These are phyloP conservation scores for Alternaria brassicae DNA, from an alignment of 2,329 filamentous ascomycete genomes.

Conservation along the genomic window DNA sequence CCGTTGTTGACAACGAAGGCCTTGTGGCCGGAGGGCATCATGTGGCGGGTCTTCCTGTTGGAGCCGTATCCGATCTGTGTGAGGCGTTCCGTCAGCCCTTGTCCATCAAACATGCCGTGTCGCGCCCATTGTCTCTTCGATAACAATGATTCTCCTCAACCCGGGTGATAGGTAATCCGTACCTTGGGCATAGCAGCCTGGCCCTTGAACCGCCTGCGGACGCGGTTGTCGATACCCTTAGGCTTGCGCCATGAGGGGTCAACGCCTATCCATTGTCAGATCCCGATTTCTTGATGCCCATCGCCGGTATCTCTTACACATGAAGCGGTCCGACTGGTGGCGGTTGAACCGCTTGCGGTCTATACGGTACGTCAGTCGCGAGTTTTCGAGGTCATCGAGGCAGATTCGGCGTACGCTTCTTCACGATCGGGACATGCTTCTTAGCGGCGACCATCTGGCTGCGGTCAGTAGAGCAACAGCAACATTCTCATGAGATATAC, in stretches of 20 bases:
- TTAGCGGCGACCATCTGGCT: slow-evolving; percentile 95
- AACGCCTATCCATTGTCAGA: slow-evolving; percentile 59
- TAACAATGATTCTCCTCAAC: not conserved
- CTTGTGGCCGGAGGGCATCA: slow-evolving; percentile 99
- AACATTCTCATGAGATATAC: slow-evolving; percentile 20
- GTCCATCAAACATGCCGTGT: slow-evolving; percentile 5
- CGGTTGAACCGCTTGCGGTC: slow-evolving; percentile 94
- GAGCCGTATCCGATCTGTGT: slow-evolving; percentile 97
- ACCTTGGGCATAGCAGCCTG: slow-evolving; percentile 97
- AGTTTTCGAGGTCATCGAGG: slow-evolving; percentile 34
- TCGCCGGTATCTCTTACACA: slow-evolving; percentile 60
- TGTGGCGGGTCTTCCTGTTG: slow-evolving; percentile 99
- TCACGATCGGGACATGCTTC: slow-evolving; percentile 99
- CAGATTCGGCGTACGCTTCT: slow-evolving; percentile 86
- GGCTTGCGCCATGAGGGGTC: slow-evolving; percentile 96
- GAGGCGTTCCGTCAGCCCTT: slow-evolving; percentile 40
- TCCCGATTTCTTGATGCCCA: slow-evolving; percentile 15
- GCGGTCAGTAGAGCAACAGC: slow-evolving; percentile 31
- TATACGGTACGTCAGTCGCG: slow-evolving; percentile 55
- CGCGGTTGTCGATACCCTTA: slow-evolving; percentile 99
- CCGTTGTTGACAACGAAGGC: slow-evolving; percentile 98
- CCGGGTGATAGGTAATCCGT: slow-evolving; percentile 55
- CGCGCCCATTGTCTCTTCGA: not conserved
- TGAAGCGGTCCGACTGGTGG: slow-evolving; percentile 98
- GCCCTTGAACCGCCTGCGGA: slow-evolving; percentile 96